Evolutionary conservation across 23 red algal genomes (phyloP), one percentile per base, ranked within the genome.

Genomic region (Gracilaria domingensis): DNA sequence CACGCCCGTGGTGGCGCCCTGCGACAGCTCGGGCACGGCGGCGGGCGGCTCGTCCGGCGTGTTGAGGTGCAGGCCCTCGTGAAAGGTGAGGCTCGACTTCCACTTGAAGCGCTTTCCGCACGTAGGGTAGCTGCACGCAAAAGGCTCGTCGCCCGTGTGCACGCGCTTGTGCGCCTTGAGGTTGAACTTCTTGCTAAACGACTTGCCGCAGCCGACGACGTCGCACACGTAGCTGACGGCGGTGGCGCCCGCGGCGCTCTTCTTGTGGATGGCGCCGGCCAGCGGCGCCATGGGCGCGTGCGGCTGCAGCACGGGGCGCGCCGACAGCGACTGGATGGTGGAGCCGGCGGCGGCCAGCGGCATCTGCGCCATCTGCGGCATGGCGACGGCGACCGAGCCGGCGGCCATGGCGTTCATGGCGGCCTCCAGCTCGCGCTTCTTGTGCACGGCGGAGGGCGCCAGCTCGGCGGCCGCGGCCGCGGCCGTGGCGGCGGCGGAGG

Each of bases 91-190:
- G 50, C 77, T 84, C 17, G 84, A 89, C 72, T 95, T 95, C 93
- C 93, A 95, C 80, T 88, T 93, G 82, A 93, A 97, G 70, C 75
- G 70, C 38, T 90, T 93, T 35, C 80, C 83, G 45, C 95, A 97
- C 11, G 59, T 80, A 5, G 95, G 95, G 40, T 83, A 93, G 40
- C 56, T 81, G 51, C 94, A 97, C 57, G 79, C 87, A 65, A 91
- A 97, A 0, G 95, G 95, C 75, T 87, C 77, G 25, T 97, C 95
- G 37, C 95, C 95, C 12, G 95, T 91, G 82, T 97, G 95, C 38
- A 91, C 82, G 33, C 95, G 72, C 59, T 93, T 82, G 76, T 97
- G 95, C 35, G 91, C 90, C 66, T 94, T 90, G 80, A 97, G 88
- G 55, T 97, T 97, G 49, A 94, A 97, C 75, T 91, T 86, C 73